Conservation (phyloP, 2,329 filamentous ascomycete species). For the Lasiodiplodia citricola region DNA sequence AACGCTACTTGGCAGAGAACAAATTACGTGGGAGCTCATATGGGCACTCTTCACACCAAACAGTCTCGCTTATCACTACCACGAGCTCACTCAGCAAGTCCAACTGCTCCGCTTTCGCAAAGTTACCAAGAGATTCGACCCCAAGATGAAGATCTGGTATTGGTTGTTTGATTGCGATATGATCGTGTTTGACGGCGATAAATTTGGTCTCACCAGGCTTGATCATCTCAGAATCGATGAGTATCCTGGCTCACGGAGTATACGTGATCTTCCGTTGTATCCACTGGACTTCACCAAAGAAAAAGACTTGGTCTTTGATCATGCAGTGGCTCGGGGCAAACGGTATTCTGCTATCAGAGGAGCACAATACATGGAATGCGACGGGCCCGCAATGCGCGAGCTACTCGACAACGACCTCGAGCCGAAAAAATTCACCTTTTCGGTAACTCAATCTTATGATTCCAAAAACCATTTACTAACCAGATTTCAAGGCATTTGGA, state of each 20-base stretch:
- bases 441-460: not conserved
- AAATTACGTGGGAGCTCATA: slow-evolving; percentile 19
- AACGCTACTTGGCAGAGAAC: not conserved
- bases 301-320: not conserved
- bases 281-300: not conserved
- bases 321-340: slow-evolving; percentile 3
- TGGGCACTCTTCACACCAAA: slow-evolving; percentile 23
- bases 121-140: not conserved
- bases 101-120: slow-evolving; percentile 12
- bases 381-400: slow-evolving; percentile 6
- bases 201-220: not conserved
- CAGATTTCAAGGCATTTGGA: not conserved
- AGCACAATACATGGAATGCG: not conserved
- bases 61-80: not conserved
- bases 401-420: slow-evolving; percentile 7
- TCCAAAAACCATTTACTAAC: not conserved
- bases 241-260: not conserved
- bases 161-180: slow-evolving; percentile 6
- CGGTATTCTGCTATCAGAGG: not conserved
- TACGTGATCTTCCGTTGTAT: not conserved
- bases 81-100: not conserved
- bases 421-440: slow-evolving; percentile 2
- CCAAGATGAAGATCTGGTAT: not conserved
- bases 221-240: not conserved
- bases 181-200: slow-evolving; percentile 8